phyloP scores from a whole-genome alignment of 176 grass and related monocot species.

The Ampelocalamus luodianensis region DNA sequence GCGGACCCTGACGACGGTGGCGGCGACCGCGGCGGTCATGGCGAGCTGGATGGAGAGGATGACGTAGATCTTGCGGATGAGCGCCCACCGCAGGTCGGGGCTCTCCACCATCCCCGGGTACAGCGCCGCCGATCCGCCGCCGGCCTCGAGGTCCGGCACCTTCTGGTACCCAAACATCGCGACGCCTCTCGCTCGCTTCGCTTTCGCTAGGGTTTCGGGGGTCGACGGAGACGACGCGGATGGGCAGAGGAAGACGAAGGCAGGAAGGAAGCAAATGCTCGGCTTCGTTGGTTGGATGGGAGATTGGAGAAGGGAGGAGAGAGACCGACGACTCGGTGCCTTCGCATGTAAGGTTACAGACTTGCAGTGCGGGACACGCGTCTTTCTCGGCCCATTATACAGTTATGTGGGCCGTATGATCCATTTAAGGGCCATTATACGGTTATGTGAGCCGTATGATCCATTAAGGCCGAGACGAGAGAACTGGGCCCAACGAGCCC shows the following conservation, averaged over 20 bases:
- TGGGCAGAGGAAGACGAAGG: not conserved
- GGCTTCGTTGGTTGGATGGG: not conserved
- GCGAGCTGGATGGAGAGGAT: conserved; percentile 75
- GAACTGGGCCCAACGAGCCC: not conserved
- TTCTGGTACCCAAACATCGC: conserved; percentile 56
- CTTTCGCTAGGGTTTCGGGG: conserved; percentile 39
- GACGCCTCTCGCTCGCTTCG: not conserved
- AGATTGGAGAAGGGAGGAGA: not conserved
- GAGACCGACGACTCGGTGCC: conserved; percentile 8
- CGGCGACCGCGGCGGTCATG: conserved; percentile 70
- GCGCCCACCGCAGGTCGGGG: conserved; percentile 81
- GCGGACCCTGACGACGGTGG: conserved; percentile 71
- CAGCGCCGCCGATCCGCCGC: conserved; percentile 39
- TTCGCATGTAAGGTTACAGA: conserved; percentile 27
- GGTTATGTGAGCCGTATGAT: not conserved
- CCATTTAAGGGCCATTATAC: not conserved
- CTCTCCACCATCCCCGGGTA: conserved; percentile 88
- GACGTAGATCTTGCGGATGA: conserved; percentile 91
- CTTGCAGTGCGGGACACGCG: not conserved
- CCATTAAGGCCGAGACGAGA: not conserved
- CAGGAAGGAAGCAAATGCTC: not conserved
- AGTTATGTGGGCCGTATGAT: not conserved
- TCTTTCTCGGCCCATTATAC: not conserved
- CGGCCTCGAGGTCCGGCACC: conserved; percentile 60
- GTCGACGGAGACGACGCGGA: not conserved